Evolutionary conservation across 106 monocot genomes (phyloP).

Genomic region (Allium fistulosum): DNA sequence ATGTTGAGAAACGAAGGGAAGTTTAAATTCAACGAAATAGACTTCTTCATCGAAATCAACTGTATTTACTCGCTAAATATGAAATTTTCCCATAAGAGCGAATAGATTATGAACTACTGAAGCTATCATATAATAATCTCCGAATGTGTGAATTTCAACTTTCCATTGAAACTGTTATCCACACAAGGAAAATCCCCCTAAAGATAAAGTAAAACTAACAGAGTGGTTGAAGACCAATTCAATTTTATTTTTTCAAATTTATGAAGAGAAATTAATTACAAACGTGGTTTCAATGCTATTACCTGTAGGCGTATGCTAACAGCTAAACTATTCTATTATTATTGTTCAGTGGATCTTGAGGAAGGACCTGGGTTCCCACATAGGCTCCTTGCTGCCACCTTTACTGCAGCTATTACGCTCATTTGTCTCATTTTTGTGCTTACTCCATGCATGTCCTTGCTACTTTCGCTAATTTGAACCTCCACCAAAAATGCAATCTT

Average conservation of each 20-base stretch:
- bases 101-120: no score
- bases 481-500: conserved; percentile 74
- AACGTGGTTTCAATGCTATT: conserved; percentile 3
- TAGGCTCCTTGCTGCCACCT: conserved; percentile 78
- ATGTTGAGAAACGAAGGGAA: no score
- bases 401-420: conserved; percentile 73
- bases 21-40: no score
- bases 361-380: conserved; percentile 29
- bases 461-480: conserved; percentile 60
- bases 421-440: conserved; percentile 63
- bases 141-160: not conserved
- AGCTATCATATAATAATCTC: no score
- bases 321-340: conserved; percentile 13
- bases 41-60: no score
- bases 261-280: conserved; percentile 7
- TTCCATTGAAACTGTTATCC: not conserved
- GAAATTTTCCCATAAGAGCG: no score
- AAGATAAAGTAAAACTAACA: conserved; percentile 1
- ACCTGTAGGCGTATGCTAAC: conserved; percentile 7
- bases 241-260: not conserved
- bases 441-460: conserved; percentile 34
- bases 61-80: no score
- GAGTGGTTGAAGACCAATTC: not conserved
- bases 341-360: conserved; percentile 16
- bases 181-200: not conserved